Evolutionary conservation across 2,329 filamentous ascomycete species (phyloP), one percentile per base, ranked within the genome.

Genomic region (Fusarium irregulare): DNA sequence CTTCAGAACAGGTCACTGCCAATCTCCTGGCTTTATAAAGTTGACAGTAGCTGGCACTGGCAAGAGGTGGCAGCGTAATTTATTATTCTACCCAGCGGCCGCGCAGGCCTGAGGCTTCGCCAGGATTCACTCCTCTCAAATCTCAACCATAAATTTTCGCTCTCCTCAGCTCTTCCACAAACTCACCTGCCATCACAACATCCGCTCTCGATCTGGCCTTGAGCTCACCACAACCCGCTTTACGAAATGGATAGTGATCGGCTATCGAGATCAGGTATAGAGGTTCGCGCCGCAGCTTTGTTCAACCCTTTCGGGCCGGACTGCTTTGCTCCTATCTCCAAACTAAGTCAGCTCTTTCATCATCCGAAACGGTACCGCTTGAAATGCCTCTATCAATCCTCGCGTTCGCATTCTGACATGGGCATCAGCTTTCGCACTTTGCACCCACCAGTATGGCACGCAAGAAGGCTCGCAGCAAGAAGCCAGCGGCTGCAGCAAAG

Each of bases 81-180:
- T 6, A 12, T 7, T 37, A 0, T 6, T 28, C 18, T 2, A n/a
- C 3, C 34, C 6, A 37, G 3, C 18, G 5, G 9, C 1, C 0
- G 6, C 34, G 10, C 1, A 18, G 34, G 34, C 34, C 16, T 34
- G 8, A 34, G 32, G 14, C 10, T 34, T 16, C 34, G 9, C 7
- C 5, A 37, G 34, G 18, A 3, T n/a, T 11, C 18, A n/a, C 5
- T n/a, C n/a, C n/a, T n/a, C 18, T n/a, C 6, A n/a, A n/a, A 18
- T 16, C 28, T 30, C 28, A 13, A 30, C 28, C 11, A 14, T 9
- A 34, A n/a, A n/a, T n/a, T n/a, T 12, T 7, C 34, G 10, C 18
- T 7, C 34, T n/a, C 16, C 16, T 37, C 18, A 7, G 4, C 18
- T 37, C 34, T 7, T 37, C 18, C 3, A n/a, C 34, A 11, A 37